phyloP scores from a whole-genome alignment of 495 filamentous ascomycete genomes.

The Neurospora tetraspora region DNA sequence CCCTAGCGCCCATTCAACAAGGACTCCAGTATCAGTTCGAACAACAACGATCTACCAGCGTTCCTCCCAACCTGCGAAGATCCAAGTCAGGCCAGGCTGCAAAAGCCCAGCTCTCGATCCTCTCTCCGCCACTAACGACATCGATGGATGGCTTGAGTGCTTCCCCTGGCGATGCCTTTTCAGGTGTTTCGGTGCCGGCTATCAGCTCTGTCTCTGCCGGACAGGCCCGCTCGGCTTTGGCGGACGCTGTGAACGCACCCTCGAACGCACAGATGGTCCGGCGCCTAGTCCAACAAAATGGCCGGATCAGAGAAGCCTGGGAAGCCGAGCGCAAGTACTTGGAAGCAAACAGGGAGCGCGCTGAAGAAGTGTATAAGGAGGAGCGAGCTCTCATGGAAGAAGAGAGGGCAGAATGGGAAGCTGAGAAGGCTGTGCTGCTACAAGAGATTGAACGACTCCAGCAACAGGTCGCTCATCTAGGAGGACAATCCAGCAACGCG shows the following conservation, averaged over 20 bases:
- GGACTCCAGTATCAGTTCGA: slow-evolving; percentile 5
- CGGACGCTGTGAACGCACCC: slow-evolving; percentile 13
- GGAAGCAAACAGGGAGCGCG: slow-evolving; percentile 33
- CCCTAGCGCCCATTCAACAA: slow-evolving; percentile 7
- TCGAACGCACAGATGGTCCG: slow-evolving; percentile 23
- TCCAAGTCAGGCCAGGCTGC: neutral
- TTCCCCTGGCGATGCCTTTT: neutral
- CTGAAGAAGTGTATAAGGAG: slow-evolving; percentile 36
- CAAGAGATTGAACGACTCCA: slow-evolving; percentile 21
- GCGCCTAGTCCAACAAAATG: slow-evolving; percentile 31
- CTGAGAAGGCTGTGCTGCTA: slow-evolving; percentile 21
- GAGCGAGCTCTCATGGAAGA: slow-evolving; percentile 36
- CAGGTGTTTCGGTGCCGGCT: slow-evolving; percentile 3
- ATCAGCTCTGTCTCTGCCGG: slow-evolving; percentile 11
- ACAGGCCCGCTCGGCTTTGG: slow-evolving; percentile 13
- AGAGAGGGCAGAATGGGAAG: slow-evolving; percentile 30
- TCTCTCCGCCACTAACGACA: neutral
- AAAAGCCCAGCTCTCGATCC: neutral
- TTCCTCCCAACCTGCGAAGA: slow-evolving; percentile 11
- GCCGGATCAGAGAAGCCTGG: slow-evolving; percentile 32
- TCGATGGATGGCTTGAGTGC: neutral
- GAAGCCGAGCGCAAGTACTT: slow-evolving; percentile 35
- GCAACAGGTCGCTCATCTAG: slow-evolving; percentile 19
- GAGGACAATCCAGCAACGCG: slow-evolving; percentile 11
- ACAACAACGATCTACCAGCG: slow-evolving; percentile 11